Evolutionary conservation across 768 basidiomycete species (phyloP).

Genomic region (Pilatotrama ljubarskyi): DNA sequence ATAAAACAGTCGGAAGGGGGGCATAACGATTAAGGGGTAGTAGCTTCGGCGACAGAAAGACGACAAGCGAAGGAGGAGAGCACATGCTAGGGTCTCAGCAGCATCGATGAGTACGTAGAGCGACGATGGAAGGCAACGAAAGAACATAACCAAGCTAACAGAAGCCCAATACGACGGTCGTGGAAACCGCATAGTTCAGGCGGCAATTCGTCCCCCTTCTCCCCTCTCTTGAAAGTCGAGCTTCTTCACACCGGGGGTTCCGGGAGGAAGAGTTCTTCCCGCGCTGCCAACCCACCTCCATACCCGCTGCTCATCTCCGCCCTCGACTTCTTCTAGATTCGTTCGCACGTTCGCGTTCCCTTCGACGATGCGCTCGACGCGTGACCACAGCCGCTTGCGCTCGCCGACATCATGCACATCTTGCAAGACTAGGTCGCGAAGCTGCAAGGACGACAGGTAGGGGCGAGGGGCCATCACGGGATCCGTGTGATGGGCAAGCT

Average conservation of each 20-base stretch:
- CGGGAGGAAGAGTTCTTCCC: conserved; percentile 27
- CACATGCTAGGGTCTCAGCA: conserved; percentile 9
- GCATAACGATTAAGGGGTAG: not conserved
- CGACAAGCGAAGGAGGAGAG: conserved; percentile 5
- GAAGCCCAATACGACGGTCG: not conserved
- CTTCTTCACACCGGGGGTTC: conserved; percentile 15
- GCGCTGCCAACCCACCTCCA: conserved; percentile 87
- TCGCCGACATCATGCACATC: conserved; percentile 73
- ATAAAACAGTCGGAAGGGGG: conserved; percentile 11
- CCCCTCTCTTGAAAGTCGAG: conserved; percentile 12
- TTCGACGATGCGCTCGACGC: conserved; percentile 84
- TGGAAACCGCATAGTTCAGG: conserved; percentile 9
- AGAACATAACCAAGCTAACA: not conserved
- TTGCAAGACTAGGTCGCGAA: conserved; percentile 84
- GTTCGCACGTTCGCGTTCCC: conserved; percentile 88
- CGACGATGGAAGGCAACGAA: not conserved
- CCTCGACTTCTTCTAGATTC: conserved; percentile 78
- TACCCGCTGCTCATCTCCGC: conserved; percentile 86
- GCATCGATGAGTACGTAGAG: conserved; percentile 8
- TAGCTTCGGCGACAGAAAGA: not conserved
- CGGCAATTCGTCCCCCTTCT: conserved; percentile 15
- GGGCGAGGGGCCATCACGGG: conserved; percentile 72
- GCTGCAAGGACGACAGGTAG: conserved; percentile 81
- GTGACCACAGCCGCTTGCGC: conserved; percentile 73
- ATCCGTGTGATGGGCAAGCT: conserved; percentile 79